Base-by-base conservation (phyloP, 345 rosid species). In the Xanthoceras sorbifolium region DNA sequence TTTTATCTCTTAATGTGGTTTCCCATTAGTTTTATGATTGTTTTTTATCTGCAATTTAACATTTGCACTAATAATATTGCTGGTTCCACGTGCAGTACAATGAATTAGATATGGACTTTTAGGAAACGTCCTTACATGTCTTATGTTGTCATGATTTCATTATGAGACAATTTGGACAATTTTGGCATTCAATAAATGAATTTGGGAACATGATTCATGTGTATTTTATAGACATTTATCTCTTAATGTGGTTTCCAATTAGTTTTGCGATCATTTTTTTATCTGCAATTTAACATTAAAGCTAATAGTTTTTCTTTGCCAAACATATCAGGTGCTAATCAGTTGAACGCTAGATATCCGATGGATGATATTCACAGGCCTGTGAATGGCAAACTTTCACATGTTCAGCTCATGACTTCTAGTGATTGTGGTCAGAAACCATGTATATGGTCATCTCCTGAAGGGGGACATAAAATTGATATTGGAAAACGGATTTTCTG, bases 401-500 rank as follows among this genome's bases (percentile, higher is more conserved):
- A 79, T 74, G 76, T 77, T 78, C 83, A 83, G 64, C 72, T 42
- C 29, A 74, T 71, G 42, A 79, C 64, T 20, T 54, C 77, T 44
- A 28, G 2, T 67, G 88, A 85, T 69, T 84, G 81, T 54, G 77
- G 78, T 80, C 85, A 81, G 64, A 81, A 81, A 79, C 91, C 87
- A 2, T 74, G 64, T 38, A 72, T 89, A 80, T 92, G 95, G 99
- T 85, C 95, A 8, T 86, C 97, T 25, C 89, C 89, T 2, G 91
- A 81, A 81, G 97, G 90, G 65, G 93, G 87, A 66, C 59, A 79
- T 70, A 81, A 84, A 54, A 86, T 90, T 69, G 89, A 87, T 61
- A 77, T 89, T 20, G 89, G 90, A 74, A 93, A 89, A 42, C 97
- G 89, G 80, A 96, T 96, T 54, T 96, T 96, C 78, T 96, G 99